phyloP scores from a whole-genome alignment of 345 rosid species.

The Moricandia arvensis region DNA sequence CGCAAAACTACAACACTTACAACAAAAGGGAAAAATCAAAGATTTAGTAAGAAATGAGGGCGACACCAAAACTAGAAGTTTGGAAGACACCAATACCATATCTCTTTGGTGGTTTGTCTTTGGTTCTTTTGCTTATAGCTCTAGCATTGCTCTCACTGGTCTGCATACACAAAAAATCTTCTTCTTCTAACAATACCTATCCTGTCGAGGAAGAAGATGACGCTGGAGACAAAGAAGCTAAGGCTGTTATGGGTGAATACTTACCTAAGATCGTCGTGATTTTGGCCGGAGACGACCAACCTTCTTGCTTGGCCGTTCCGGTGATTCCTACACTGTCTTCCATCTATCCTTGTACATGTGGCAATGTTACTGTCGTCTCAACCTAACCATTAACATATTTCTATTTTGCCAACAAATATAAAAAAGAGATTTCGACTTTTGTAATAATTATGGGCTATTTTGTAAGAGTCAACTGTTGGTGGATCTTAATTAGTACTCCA shows the following conservation, averaged over 20 bases:
- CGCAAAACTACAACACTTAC: neutral
- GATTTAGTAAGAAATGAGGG: constrained; percentile 7
- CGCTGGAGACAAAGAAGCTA: constrained; percentile 2
- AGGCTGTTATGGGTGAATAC: constrained; percentile 11
- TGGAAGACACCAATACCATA: constrained; percentile 52
- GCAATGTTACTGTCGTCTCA: constrained; percentile 10
- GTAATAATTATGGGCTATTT: constrained; percentile 13
- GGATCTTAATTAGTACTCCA: neutral
- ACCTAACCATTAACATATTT: neutral
- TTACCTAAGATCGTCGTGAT: constrained; percentile 52
- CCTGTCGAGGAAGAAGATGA: neutral
- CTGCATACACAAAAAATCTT: constrained; percentile 35
- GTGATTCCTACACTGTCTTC: constrained; percentile 11
- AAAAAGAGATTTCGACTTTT: neutral
- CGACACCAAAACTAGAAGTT: constrained; percentile 20
- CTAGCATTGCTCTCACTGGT: constrained; percentile 38
- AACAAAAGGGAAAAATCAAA: neutral
- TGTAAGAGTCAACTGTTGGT: constrained; percentile 4
- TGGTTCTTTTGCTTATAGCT: constrained; percentile 39
- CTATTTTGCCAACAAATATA: neutral
- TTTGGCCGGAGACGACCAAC: constrained; percentile 59
- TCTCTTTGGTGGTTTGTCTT: constrained; percentile 45
- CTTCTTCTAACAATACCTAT: neutral
- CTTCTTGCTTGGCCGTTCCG: constrained; percentile 52
- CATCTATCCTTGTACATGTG: constrained; percentile 27